Evolutionary conservation across 164 flowering plant genomes (phyloP).

Genomic region (Aristolochia fimbriata): DNA sequence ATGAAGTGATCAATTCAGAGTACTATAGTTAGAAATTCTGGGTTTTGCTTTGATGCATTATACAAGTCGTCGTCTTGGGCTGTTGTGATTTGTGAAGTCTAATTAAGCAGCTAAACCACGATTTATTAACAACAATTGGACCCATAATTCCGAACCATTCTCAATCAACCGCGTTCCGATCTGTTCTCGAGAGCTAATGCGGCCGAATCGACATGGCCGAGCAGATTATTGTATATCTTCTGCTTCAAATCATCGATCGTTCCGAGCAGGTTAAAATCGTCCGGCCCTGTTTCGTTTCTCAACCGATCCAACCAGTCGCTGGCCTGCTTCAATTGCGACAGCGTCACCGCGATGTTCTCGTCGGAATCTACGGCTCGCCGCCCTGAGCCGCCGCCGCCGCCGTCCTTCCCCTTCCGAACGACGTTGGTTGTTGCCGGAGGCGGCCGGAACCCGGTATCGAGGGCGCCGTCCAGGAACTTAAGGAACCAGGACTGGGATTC

Average conservation of each 20-base stretch:
- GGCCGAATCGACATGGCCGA: conserved; percentile 67
- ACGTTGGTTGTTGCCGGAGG: conserved; percentile 3
- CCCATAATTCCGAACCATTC: background rate
- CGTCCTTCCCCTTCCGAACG: conserved; percentile 39
- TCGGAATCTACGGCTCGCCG: conserved; percentile 27
- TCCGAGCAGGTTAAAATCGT: conserved; percentile 23
- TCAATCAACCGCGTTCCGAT: conserved; percentile 27
- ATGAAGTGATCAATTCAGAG: background rate
- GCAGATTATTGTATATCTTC: conserved; percentile 67
- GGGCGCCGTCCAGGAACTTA: conserved; percentile 56
- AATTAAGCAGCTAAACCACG: background rate
- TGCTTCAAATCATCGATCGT: conserved; percentile 55
- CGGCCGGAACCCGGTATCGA: conserved; percentile 42
- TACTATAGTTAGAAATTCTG: background rate
- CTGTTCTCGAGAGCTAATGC: conserved; percentile 62
- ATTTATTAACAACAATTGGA: background rate
- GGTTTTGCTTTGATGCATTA: background rate
- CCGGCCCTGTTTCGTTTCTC: conserved; percentile 19
- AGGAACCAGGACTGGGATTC: conserved; percentile 72
- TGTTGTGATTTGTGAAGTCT: background rate
- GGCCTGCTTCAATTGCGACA: conserved; percentile 77
- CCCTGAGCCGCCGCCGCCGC: conserved; percentile 3
- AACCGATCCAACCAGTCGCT: conserved; percentile 70
- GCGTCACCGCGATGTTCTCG: conserved; percentile 49
- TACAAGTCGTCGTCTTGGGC: background rate